Conservation (phyloP, 331 rosid genomes). For the Ulmus americana region DNA sequence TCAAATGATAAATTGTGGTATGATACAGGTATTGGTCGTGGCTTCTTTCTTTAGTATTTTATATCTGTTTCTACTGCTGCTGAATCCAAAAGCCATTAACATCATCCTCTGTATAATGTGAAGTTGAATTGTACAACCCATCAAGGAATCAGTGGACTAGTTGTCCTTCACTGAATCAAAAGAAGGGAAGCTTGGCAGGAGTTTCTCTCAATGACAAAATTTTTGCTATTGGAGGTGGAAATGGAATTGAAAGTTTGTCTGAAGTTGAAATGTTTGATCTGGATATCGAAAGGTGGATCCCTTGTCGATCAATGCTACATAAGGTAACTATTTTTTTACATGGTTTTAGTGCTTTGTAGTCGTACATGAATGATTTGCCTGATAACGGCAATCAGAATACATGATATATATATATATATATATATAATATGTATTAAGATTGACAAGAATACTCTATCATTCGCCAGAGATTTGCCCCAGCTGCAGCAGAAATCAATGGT, state of each 20-base stretch:
- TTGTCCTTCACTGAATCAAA: constrained; percentile 33
- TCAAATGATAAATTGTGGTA: constrained; percentile 21
- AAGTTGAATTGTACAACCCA: constrained; percentile 43
- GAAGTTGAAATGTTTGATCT: constrained; percentile 39
- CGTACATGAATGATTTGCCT: no score
- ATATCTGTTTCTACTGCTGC: not conserved
- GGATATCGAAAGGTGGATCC: constrained; percentile 39
- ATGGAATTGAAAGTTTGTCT: constrained; percentile 33
- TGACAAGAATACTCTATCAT: not conserved
- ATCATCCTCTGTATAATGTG: constrained; percentile 9
- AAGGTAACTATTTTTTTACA: constrained; percentile 19
- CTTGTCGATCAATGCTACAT: constrained; percentile 26
- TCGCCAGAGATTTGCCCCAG: constrained; percentile 37
- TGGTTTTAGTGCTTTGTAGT: not conserved
- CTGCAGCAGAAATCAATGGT: constrained; percentile 40
- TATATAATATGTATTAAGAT: not conserved
- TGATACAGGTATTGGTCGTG: constrained; percentile 32
- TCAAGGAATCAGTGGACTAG: constrained; percentile 29
- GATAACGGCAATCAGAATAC: no score
- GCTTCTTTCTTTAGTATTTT: not conserved
- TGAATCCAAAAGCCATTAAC: constrained; percentile 8
- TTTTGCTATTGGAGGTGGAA: constrained; percentile 48
- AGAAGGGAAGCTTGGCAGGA: constrained; percentile 37
- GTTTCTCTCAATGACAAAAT: constrained; percentile 33
- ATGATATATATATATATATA: not conserved